These are phyloP conservation scores for Pelargonium nanum DNA, from an alignment of 345 rosid genomes.

Conservation along the genomic window DNA sequence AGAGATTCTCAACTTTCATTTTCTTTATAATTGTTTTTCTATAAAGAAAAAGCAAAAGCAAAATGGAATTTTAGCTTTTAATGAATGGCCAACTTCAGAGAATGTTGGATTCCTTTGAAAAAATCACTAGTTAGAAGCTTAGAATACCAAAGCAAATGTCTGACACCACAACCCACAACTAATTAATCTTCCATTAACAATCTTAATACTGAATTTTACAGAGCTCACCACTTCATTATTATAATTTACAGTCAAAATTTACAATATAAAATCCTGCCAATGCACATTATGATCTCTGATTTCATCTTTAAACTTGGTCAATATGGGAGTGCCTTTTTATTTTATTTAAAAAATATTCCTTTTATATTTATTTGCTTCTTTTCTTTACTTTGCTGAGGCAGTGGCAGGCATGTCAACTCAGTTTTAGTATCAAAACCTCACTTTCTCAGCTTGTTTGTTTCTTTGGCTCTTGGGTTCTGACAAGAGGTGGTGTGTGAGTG, in stretches of 20 bases:
- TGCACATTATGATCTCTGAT: conserved; percentile 30
- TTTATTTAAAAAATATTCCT: too few relatives aligned
- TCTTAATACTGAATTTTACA: conserved; percentile 3
- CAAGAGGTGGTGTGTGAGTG: conserved; percentile 5
- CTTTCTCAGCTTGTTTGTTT: too few relatives aligned
- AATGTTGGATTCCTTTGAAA: conserved; percentile 40
- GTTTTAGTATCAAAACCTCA: conserved; percentile 11
- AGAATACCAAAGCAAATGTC: background rate
- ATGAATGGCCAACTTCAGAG: conserved; percentile 23
- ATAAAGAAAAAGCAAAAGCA: background rate
- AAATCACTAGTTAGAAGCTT: background rate
- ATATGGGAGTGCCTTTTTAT: conserved; percentile 28
- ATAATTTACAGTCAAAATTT: background rate
- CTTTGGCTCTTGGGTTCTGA: conserved; percentile 26
- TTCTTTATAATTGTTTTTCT: background rate
- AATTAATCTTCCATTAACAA: background rate
- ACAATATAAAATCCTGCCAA: conserved; percentile 14
- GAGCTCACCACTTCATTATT: conserved; percentile 25
- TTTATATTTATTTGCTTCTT: conserved; percentile 28
- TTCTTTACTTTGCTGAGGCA: conserved; percentile 25
- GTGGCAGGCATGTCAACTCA: conserved; percentile 36
- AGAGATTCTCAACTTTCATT: conserved; percentile 34
- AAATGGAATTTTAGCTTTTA: conserved; percentile 1
- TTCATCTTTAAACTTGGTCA: conserved; percentile 25
- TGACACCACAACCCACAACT: conserved; percentile 18